These are phyloP conservation scores for Tetragonia tetragonoides DNA, from an alignment of 148 eudicot genomes.

Conservation along the genomic window DNA sequence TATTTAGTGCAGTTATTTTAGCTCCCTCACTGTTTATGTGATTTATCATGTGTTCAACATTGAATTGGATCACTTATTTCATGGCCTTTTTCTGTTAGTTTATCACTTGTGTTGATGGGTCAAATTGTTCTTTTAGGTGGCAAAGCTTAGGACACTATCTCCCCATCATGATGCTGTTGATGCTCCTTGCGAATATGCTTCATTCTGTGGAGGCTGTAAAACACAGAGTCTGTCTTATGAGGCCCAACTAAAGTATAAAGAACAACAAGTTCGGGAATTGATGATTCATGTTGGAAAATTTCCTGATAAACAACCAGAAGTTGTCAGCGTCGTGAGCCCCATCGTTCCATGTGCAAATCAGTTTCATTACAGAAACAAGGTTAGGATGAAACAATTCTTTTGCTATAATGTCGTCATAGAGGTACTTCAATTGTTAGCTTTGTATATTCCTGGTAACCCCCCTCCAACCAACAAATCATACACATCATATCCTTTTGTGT, in stretches of 20 bases:
- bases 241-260: constrained; percentile 87
- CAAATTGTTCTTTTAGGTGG: constrained; percentile 47
- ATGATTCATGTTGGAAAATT: constrained; percentile 78
- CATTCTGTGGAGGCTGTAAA: constrained; percentile 94
- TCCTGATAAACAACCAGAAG: constrained; percentile 49
- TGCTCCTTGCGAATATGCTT: constrained; percentile 96
- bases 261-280: constrained; percentile 81
- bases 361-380: constrained; percentile 96
- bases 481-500: not conserved
- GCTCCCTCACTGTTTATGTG: not conserved
- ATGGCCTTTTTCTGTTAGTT: not conserved
- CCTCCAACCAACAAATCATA: not conserved
- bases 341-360: constrained; percentile 89
- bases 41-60: not conserved
- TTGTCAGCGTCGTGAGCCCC: constrained; percentile 55
- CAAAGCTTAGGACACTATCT: constrained; percentile 66
- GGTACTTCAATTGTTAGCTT: not conserved
- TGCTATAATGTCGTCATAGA: not conserved
- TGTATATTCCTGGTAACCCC: not conserved
- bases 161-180: constrained; percentile 81
- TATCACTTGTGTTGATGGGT: constrained; percentile 10
- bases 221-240: constrained; percentile 82
- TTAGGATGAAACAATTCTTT: constrained; percentile 11
- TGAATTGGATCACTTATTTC: not conserved
- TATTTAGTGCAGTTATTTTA: not conserved